phyloP scores from a whole-genome alignment of 2,329 filamentous ascomycete genomes.

The Podosphaera aphanis region DNA sequence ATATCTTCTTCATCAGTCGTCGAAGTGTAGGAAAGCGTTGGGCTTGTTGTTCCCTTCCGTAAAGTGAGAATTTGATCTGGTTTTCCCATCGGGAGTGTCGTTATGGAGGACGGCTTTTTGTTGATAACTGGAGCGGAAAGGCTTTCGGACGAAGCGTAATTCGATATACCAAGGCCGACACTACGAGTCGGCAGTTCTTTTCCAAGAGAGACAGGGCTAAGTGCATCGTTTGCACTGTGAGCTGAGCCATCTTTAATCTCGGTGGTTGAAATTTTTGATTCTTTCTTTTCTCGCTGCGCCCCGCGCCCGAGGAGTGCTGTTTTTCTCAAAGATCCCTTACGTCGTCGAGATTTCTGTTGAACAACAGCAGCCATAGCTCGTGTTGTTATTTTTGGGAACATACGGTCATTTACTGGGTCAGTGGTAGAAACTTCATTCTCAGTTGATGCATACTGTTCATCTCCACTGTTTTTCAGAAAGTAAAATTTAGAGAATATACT shows the following conservation, averaged over 20 bases:
- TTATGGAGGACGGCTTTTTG: constrained; percentile 10
- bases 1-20: constrained; percentile 71
- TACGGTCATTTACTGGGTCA: neutral
- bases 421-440: constrained; percentile 1
- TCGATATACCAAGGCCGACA: constrained; percentile 10
- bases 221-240: constrained; percentile 3
- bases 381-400: constrained; percentile 11
- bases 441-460: constrained; percentile 11
- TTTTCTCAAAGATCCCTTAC: constrained; percentile 70
- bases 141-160: neutral
- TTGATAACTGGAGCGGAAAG: neutral
- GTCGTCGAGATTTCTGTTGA: constrained; percentile 34
- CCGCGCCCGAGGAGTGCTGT: constrained; percentile 61
- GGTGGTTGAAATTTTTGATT: constrained; percentile 19
- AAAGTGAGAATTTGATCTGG: constrained; percentile 13
- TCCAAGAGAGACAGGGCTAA: constrained; percentile 8
- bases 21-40: constrained; percentile 38
- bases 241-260: constrained; percentile 11
- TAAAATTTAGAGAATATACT: constrained; percentile 45
- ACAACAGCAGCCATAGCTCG: constrained; percentile 16
- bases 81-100: constrained; percentile 14
- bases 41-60: constrained; percentile 22
- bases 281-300: constrained; percentile 34
- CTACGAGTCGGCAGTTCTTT: constrained; percentile 19
- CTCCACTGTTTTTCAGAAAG: constrained; percentile 32